Evolutionary conservation across 2,329 filamentous ascomycete species (phyloP).

Genomic region (Graphilbum ipis-grandicollis): DNA sequence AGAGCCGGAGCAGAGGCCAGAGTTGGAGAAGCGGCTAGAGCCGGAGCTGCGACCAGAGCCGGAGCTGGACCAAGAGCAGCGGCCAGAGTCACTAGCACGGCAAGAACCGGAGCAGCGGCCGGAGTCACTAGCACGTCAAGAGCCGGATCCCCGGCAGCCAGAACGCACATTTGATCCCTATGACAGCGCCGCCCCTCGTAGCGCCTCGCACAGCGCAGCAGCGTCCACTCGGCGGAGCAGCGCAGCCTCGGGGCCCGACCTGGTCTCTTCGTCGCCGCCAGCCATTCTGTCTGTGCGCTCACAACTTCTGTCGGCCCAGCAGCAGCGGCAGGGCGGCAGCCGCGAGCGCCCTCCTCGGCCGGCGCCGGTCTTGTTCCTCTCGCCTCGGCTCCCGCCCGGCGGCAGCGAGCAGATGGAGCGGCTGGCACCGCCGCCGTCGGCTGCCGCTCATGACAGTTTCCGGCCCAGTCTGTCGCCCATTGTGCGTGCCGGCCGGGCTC

Average conservation of each 20-base stretch:
- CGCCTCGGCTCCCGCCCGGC: conserved; percentile 6
- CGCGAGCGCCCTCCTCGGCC: neutral
- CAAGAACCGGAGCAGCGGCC: too few species aligned
- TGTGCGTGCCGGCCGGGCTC: conserved; percentile 35
- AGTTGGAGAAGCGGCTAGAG: neutral
- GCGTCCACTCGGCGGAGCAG: neutral
- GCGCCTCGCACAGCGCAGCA: too few species aligned
- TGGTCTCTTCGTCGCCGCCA: neutral
- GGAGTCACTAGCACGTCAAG: too few species aligned
- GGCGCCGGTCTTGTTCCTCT: conserved; percentile 2
- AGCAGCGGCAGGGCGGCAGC: neutral
- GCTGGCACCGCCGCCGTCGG: conserved; percentile 9
- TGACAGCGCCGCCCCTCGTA: too few species aligned
- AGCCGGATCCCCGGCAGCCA: too few species aligned
- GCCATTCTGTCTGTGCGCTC: neutral
- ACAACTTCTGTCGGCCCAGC: neutral
- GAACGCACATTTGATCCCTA: too few species aligned
- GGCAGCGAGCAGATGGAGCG: conserved; percentile 5
- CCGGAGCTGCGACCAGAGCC: neutral
- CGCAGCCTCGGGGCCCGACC: neutral
- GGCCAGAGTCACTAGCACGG: too few species aligned
- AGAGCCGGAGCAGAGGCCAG: too few species aligned
- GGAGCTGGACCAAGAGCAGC: too few species aligned
- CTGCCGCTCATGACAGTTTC: conserved; percentile 13
- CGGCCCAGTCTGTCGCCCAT: conserved; percentile 37